A percentile compares a stretch with the other conserved stretches of the same genome.
Conservation (phyloP, 148 eudicot genomes). For the Nepenthes mirabilis region DNA sequence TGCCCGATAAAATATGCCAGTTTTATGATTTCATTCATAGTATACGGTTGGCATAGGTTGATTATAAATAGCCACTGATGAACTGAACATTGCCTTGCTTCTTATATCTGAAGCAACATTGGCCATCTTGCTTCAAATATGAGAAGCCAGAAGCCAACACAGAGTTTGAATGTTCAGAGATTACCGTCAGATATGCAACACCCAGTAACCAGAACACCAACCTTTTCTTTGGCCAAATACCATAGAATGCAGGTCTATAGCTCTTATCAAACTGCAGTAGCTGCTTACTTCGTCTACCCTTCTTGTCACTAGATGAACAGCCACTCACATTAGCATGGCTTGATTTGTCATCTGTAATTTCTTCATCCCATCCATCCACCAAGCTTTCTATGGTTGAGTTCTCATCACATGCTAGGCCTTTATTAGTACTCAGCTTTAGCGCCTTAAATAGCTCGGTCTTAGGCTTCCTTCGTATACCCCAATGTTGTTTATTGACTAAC, state of each 20-base stretch:
- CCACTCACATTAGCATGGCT: slow-evolving; percentile 17
- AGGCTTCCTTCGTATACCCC: slow-evolving; percentile 69
- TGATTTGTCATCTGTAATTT: slow-evolving; percentile 16
- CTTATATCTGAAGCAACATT: too few relatives aligned
- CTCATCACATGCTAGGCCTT: slow-evolving; percentile 33
- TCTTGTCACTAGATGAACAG: slow-evolving; percentile 14
- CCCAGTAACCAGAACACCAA: slow-evolving; percentile 7
- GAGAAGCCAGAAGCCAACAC: too few relatives aligned
- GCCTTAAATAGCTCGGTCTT: slow-evolving; percentile 57
- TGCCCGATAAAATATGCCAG: too few relatives aligned
- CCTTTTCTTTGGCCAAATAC: slow-evolving; percentile 83
- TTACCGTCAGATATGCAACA: too few relatives aligned
- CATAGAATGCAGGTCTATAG: slow-evolving; percentile 89
- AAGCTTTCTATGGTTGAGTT: slow-evolving; percentile 35
- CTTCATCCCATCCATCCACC: slow-evolving; percentile 48
- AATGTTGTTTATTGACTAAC: slow-evolving; percentile 39
- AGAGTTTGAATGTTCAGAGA: too few relatives aligned
- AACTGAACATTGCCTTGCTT: too few relatives aligned
- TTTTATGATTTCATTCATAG: too few relatives aligned
- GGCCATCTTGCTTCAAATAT: too few relatives aligned
- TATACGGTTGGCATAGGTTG: too few relatives aligned
- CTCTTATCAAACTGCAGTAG: slow-evolving; percentile 90
- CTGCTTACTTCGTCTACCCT: slow-evolving; percentile 32
- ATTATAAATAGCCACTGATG: too few relatives aligned
- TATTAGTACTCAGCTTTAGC: slow-evolving; percentile 48